Evolutionary conservation across 768 basidiomycete species (phyloP).

Genomic region (Lactifluus pinguis): DNA sequence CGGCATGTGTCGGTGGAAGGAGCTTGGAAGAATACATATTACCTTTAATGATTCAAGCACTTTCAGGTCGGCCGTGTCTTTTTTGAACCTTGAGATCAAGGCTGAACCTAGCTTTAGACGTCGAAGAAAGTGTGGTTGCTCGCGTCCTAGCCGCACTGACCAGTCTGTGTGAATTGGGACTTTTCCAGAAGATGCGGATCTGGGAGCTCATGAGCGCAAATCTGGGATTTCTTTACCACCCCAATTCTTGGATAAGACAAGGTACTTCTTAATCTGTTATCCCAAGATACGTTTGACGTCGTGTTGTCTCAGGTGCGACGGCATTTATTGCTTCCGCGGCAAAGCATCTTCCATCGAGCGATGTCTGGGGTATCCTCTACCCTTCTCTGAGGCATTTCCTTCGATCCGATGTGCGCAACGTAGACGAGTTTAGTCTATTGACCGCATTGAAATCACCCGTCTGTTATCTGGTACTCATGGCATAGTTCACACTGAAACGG

Average conservation of each 20-base stretch:
- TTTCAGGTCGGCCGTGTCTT: constrained; percentile 54
- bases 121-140: constrained; percentile 90
- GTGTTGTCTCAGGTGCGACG: constrained; percentile 50
- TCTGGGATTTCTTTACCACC: constrained; percentile 87
- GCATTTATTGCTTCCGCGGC: constrained; percentile 85
- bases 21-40: constrained; percentile 94
- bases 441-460: constrained; percentile 73
- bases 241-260: constrained; percentile 93
- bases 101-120: constrained; percentile 44
- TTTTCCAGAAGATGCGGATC: constrained; percentile 91
- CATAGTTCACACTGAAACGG: neutral
- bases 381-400: constrained; percentile 82
- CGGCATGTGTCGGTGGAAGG: constrained; percentile 83
- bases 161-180: constrained; percentile 78
- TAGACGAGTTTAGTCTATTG: constrained; percentile 71
- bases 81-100: neutral
- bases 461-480: constrained; percentile 22
- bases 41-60: constrained; percentile 92
- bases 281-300: neutral
- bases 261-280: constrained; percentile 34
- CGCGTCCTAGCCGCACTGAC: constrained; percentile 83
- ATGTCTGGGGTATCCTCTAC: constrained; percentile 96
- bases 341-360: constrained; percentile 72
- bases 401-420: constrained; percentile 66
- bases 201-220: constrained; percentile 93